Conservation (phyloP, 306 rosid species). For the Vigna unguiculata region DNA sequence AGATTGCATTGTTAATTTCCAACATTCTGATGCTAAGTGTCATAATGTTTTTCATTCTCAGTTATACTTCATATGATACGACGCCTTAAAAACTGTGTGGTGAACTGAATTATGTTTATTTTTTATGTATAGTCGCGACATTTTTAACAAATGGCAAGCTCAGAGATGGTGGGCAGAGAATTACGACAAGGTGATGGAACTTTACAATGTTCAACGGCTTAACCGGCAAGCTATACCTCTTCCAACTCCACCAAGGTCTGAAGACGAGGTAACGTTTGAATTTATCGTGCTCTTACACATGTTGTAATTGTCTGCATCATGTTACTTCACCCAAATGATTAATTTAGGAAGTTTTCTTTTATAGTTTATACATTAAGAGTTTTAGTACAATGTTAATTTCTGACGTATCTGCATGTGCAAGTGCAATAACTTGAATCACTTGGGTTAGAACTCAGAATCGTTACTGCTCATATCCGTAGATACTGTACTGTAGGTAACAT, state of each 20-base stretch:
- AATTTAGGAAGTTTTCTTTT: background rate
- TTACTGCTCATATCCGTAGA: background rate
- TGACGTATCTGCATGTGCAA: background rate
- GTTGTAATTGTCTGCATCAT: background rate
- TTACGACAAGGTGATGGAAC: constrained; percentile 69
- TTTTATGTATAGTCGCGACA: constrained; percentile 56
- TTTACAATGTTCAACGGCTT: constrained; percentile 65
- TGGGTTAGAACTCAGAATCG: background rate
- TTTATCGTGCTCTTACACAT: constrained; percentile 18
- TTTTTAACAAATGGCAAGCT: constrained; percentile 71
- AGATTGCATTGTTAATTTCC: constrained; percentile 19
- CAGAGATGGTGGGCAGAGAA: constrained; percentile 74
- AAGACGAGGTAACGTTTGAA: constrained; percentile 60
- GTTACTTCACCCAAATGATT: background rate
- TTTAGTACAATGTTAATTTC: background rate
- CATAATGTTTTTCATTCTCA: constrained; percentile 14
- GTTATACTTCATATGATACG: background rate
- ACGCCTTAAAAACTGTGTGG: constrained; percentile 8
- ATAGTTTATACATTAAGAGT: background rate
- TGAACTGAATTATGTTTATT: constrained; percentile 28
- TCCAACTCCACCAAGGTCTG: constrained; percentile 67
- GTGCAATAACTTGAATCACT: constrained; percentile 20
- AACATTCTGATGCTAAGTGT: constrained; percentile 21
- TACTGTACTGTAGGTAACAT: background rate
- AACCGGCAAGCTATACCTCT: constrained; percentile 64